These are phyloP conservation scores for Hymenoscyphus salicellus DNA, from an alignment of 2,329 filamentous ascomycete species.

Conservation along the genomic window DNA sequence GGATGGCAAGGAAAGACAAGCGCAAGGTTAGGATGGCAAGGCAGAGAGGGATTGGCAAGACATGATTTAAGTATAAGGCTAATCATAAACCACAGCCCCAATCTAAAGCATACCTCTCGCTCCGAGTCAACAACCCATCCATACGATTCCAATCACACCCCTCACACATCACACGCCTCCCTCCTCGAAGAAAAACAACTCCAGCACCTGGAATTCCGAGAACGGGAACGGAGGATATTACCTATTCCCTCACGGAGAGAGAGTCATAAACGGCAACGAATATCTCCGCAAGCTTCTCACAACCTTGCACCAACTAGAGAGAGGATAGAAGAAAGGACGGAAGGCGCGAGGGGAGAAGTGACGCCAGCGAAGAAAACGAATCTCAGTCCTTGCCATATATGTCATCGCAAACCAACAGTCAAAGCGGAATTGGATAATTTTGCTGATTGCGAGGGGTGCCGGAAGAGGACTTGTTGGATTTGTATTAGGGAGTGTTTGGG, in stretches of 20 bases:
- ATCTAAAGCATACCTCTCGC: background rate
- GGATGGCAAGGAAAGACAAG: background rate
- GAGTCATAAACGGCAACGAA: background rate
- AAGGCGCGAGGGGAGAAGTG: background rate
- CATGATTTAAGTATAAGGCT: too few species aligned
- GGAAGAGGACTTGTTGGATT: slow-evolving; percentile 63
- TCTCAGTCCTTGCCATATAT: slow-evolving; percentile 63
- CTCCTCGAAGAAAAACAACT: background rate
- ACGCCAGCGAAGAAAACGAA: slow-evolving; percentile 14
- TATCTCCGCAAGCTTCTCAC: background rate
- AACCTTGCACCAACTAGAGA: background rate
- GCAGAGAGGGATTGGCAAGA: background rate
- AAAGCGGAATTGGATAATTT: slow-evolving; percentile 65
- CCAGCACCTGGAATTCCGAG: background rate
- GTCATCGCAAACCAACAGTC: slow-evolving; percentile 61
- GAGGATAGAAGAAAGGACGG: background rate
- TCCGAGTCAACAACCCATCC: background rate
- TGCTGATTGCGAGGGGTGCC: slow-evolving; percentile 61
- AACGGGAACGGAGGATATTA: background rate
- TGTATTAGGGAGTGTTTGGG: slow-evolving; percentile 63
- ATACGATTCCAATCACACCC: background rate
- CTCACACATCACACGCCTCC: background rate
- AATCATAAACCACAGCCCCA: background rate
- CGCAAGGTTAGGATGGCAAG: too few species aligned
- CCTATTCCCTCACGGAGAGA: background rate